Evolutionary conservation across 148 eudicot genomes (phyloP).

Genomic region (Mesembryanthemum crystallinum): DNA sequence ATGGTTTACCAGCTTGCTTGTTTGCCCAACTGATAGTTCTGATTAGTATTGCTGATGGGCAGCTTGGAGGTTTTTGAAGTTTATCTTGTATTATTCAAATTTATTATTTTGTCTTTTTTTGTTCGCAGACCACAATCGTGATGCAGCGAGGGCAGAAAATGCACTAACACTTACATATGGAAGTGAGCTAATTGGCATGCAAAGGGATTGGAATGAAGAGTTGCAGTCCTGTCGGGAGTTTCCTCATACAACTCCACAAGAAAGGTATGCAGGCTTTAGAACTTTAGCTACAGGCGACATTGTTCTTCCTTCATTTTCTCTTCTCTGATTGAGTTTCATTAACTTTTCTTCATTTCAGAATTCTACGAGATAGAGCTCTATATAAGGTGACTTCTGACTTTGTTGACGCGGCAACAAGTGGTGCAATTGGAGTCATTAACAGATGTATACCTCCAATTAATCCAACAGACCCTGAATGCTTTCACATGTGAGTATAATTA

Average conservation of each 20-base stretch:
- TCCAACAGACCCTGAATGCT: constrained; percentile 99
- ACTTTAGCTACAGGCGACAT: not conserved
- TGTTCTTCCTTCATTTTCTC: not conserved
- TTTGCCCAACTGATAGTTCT: not conserved
- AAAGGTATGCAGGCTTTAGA: constrained; percentile 50
- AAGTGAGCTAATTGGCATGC: constrained; percentile 95
- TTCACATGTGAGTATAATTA: constrained; percentile 78
- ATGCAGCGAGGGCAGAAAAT: constrained; percentile 97
- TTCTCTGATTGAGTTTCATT: not conserved
- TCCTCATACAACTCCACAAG: constrained; percentile 82
- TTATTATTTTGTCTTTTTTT: constrained; percentile 17
- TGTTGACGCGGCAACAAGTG: constrained; percentile 95
- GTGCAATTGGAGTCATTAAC: constrained; percentile 94
- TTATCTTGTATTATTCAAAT: not conserved
- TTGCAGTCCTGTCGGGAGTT: constrained; percentile 97
- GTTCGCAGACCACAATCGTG: constrained; percentile 79
- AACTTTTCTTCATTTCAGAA: constrained; percentile 37
- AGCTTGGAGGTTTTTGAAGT: not conserved
- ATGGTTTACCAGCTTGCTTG: not conserved
- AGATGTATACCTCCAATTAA: constrained; percentile 98
- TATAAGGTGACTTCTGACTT: constrained; percentile 97
- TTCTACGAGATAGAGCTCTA: constrained; percentile 73
- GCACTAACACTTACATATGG: constrained; percentile 89
- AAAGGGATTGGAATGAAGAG: constrained; percentile 98
- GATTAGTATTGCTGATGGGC: not conserved